Evolutionary conservation across 2,329 filamentous ascomycete genomes (phyloP).

Genomic region (Hymenoscyphus scutula): DNA sequence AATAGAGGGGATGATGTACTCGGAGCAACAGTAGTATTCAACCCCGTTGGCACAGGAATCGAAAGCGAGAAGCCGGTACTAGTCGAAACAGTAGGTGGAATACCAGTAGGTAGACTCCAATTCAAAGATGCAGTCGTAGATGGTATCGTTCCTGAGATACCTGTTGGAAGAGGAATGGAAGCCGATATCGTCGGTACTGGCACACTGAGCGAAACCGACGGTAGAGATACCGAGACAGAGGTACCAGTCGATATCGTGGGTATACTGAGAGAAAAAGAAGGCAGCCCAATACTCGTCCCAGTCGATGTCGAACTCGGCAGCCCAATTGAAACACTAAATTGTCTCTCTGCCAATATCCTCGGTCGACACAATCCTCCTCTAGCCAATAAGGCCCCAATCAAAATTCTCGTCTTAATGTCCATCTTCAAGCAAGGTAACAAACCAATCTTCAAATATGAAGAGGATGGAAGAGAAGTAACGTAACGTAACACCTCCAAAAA

Average conservation of each 20-base stretch:
- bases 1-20: not conserved
- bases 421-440: not conserved
- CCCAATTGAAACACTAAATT: not conserved
- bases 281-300: not conserved
- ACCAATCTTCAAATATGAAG: too few relatives aligned
- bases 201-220: not conserved
- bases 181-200: not conserved
- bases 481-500: too few relatives aligned
- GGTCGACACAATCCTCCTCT: not conserved
- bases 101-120: not conserved
- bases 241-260: not conserved
- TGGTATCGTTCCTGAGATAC: not conserved
- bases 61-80: not conserved
- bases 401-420: not conserved
- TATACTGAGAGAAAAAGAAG: not conserved
- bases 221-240: not conserved
- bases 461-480: too few relatives aligned
- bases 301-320: not conserved
- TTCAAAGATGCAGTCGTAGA: not conserved
- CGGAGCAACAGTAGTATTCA: not conserved
- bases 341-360: not conserved
- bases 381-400: not conserved
- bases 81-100: not conserved
- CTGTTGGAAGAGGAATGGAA: not conserved
- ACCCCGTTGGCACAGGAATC: not conserved